Evolutionary conservation across 495 filamentous ascomycete species (phyloP), one percentile per base, ranked within the genome.

Genomic region (Astrothelium macrocarpum): DNA sequence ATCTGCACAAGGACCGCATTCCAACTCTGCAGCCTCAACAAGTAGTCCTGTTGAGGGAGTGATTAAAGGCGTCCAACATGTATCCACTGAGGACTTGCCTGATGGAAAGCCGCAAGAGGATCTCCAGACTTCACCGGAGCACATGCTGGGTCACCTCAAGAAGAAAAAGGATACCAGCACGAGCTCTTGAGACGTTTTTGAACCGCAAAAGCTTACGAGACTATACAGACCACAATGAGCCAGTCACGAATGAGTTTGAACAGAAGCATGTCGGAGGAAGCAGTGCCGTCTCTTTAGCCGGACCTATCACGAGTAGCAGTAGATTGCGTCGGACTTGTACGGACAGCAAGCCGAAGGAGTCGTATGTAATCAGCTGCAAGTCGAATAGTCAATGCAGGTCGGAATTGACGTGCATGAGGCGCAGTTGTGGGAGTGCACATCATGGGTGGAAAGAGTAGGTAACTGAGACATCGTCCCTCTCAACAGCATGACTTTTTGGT

Each of bases 91-190:
- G 20, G 61, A 60, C 31, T 53, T 66, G 9, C 60, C 64, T 3
- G 64, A 34, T 25, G 60, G 60, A n/a, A 36, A 31, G 31, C 60
- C 46, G 32, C 45, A 66, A 32, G 45, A 61, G 46, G 63, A 62
- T 32, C 49, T 62, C 64, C 42, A 61, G 39, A 42, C 59, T 5
- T 56, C 49, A 20, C 23, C 49, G 9, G 49, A 56, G 25, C 49
- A 56, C 25, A 29, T 29, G 7, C 16, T 56, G 49, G 49, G 49
- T 9, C 49, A 56, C 25, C 2, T 56, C 12, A 56, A 56, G 49
- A 56, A 56, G 49, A 12, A 56, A 56, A 56, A 56, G 25, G 49
- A 56, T 16, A 56, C 49, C 5, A 56, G 49, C 25, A 56, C 49
- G 16, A 56, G 49, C 20, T 56, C 49, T 9, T 56, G 25, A 56